A percentile compares a stretch with the other conserved stretches of the same genome.
These are phyloP conservation scores for Raffaelea ambrosiae DNA, from an alignment of 2,329 filamentous ascomycete genomes.

Conservation along the genomic window DNA sequence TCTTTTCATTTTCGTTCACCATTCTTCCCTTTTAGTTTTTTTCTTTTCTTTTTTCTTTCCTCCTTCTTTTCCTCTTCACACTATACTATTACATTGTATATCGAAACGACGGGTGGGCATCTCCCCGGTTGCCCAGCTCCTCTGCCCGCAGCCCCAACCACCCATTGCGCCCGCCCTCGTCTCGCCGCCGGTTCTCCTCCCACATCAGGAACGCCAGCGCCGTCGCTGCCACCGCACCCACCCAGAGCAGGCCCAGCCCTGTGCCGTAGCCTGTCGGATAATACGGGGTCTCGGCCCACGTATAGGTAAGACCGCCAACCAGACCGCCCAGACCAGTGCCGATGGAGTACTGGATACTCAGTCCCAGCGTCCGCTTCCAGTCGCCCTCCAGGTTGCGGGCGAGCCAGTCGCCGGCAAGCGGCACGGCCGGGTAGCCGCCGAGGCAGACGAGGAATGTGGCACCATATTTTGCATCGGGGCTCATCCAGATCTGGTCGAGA, in stretches of 20 bases:
- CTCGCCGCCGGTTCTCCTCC: slow-evolving; percentile 26
- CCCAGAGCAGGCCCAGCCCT: slow-evolving; percentile 35
- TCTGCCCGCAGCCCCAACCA: slow-evolving; percentile 15
- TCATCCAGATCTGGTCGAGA: slow-evolving; percentile 35
- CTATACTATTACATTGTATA: slow-evolving; percentile 1
- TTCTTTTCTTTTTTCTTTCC: too few relatives aligned
- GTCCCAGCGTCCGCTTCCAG: slow-evolving; percentile 46
- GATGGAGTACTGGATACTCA: slow-evolving; percentile 41
- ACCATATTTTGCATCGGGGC: slow-evolving; percentile 42
- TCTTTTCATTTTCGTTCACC: too few relatives aligned
- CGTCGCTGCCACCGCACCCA: slow-evolving; percentile 27
- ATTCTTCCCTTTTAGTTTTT: too few relatives aligned
- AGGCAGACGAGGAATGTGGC: slow-evolving; percentile 45
- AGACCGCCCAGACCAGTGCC: slow-evolving; percentile 29
- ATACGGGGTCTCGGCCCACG: slow-evolving; percentile 33
- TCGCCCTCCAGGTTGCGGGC: slow-evolving; percentile 48
- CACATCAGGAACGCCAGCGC: slow-evolving; percentile 20
- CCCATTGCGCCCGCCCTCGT: slow-evolving; percentile 21
- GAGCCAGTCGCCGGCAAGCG: slow-evolving; percentile 47
- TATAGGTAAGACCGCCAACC: slow-evolving; percentile 38
- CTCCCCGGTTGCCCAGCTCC: slow-evolving; percentile 26
- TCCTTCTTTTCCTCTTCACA: too few relatives aligned
- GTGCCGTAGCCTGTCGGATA: slow-evolving; percentile 42
- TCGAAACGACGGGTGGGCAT: slow-evolving; percentile 22
- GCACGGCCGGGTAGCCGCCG: slow-evolving; percentile 41